A percentile compares a stretch with the other conserved stretches of the same genome.
These are phyloP conservation scores for Kluyveromyces sp. DNA, from an alignment of 1,139 yeast species.

Conservation along the genomic window DNA sequence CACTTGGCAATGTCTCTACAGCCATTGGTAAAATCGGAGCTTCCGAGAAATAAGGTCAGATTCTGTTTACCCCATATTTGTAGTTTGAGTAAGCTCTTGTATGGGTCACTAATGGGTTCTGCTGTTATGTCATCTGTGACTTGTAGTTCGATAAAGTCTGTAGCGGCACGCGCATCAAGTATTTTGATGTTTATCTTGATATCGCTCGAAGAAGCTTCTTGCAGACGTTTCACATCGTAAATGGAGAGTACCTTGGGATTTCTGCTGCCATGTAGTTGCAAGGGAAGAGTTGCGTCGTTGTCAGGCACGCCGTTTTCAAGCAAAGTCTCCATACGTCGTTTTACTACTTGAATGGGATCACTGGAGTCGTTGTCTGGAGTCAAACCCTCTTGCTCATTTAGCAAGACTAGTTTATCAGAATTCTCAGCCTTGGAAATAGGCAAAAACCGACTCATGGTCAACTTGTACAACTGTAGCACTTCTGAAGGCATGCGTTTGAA, in stretches of 20 bases:
- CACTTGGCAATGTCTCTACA: not conserved
- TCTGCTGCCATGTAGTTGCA: not conserved
- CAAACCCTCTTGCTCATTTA: not conserved
- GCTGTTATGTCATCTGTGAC: not conserved
- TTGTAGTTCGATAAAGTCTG: not conserved
- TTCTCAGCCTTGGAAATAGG: constrained; percentile 1
- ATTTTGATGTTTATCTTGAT: not conserved
- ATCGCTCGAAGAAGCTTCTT: not conserved
- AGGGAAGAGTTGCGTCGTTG: not conserved
- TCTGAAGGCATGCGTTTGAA: constrained; percentile 3
- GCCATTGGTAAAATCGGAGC: not conserved
- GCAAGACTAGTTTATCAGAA: not conserved
- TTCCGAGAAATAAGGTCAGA: not conserved
- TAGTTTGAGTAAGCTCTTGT: not conserved
- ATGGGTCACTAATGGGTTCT: not conserved
- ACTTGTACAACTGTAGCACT: constrained; percentile 1
- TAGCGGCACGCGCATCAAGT: not conserved
- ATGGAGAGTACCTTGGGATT: not conserved
- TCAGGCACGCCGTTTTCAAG: not conserved
- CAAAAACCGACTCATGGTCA: constrained; percentile 5
- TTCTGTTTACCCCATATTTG: constrained; percentile 6
- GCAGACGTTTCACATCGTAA: not conserved
- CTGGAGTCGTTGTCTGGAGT: not conserved
- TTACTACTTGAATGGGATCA: not conserved
- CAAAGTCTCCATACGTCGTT: not conserved